Base-by-base conservation (phyloP, 768 basidiomycete genomes). In the Podaxis sp. region DNA sequence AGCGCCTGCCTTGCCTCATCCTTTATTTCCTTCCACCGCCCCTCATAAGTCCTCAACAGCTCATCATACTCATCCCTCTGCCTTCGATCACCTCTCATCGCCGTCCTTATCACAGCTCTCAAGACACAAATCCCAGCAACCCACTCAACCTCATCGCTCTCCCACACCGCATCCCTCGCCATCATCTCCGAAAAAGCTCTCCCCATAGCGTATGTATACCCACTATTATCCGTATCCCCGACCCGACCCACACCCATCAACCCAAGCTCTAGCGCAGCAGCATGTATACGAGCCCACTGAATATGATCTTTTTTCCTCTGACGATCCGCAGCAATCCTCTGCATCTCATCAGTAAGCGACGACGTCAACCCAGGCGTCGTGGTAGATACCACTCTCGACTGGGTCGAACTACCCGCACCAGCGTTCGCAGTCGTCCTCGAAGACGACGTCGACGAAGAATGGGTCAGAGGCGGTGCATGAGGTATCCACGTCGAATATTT, bases 21-120 rank as follows among this genome's bases (percentile, higher is more conserved):
- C 69, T 85, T 85, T 63, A 88, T 87, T 69, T 88, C 86, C 69
- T 87, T 88, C 86, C 86, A 88, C 58, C 85, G 73, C n/a, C 80
- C 75, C 67, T 88, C 86, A 68, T 88, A 88, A 6, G 77, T 80
- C 46, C 79, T 75, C 69, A 87, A 58, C 22, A 88, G 66, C 33
- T 81, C 81, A 57, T 82, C 84, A 67, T 85, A 87, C 61, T 85
- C 80, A 46, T 80, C 77, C 64, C 81, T 74, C 64, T 82, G 79
- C 64, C 77, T 73, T 56, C 75, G 70, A 67, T 81, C 78, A n/a
- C 78, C 78, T 47, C 80, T 71, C 69, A 80, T 76, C 0, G 78
- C 80, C 17, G 82, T 82, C 60, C 85, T 74, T 60, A 88, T 87
- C 46, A 88, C 78, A 37, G 84, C 82, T 9, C 83, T 73, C 61